A percentile compares a stretch with the other conserved stretches of the same genome.
Conservation (phyloP, 345 rosid species). For the Arabidopsis suecica region DNA sequence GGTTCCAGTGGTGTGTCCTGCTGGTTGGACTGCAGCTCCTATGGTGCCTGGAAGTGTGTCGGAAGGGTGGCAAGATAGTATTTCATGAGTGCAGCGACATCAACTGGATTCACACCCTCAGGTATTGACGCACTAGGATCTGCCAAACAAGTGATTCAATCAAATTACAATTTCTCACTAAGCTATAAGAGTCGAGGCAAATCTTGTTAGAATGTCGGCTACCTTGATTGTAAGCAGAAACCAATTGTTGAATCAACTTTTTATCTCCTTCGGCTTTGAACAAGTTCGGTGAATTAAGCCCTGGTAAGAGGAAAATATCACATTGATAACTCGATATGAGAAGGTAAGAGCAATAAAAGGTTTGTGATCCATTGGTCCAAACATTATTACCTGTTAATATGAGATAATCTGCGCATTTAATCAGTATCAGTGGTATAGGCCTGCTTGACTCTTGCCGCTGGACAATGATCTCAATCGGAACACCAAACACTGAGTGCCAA, state of each 20-base stretch:
- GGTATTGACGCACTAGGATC: conserved; percentile 76
- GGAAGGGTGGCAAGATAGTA: conserved; percentile 96
- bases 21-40: too few species aligned
- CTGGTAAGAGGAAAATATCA: conserved; percentile 43
- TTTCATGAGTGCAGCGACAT: conserved; percentile 76
- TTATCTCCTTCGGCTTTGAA: conserved; percentile 86
- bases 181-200: conserved; percentile 29
- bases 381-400: conserved; percentile 69
- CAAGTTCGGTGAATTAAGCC: conserved; percentile 68
- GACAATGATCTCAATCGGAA: conserved; percentile 75
- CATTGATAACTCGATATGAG: conserved; percentile 8
- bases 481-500: conserved; percentile 74
- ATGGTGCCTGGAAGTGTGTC: conserved; percentile 36
- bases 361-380: neutral
- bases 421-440: conserved; percentile 71
- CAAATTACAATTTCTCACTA: neutral
- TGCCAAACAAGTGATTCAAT: conserved; percentile 41
- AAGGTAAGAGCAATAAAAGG: conserved; percentile 5
- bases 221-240: conserved; percentile 83
- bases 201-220: neutral
- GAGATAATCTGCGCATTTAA: conserved; percentile 83
- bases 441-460: conserved; percentile 72
- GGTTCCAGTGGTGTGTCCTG: too few species aligned
- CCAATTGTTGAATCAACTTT: conserved; percentile 74
- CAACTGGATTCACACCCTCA: conserved; percentile 74